These are phyloP conservation scores for Benincasa hispida DNA, from an alignment of 306 rosid genomes.

Conservation along the genomic window DNA sequence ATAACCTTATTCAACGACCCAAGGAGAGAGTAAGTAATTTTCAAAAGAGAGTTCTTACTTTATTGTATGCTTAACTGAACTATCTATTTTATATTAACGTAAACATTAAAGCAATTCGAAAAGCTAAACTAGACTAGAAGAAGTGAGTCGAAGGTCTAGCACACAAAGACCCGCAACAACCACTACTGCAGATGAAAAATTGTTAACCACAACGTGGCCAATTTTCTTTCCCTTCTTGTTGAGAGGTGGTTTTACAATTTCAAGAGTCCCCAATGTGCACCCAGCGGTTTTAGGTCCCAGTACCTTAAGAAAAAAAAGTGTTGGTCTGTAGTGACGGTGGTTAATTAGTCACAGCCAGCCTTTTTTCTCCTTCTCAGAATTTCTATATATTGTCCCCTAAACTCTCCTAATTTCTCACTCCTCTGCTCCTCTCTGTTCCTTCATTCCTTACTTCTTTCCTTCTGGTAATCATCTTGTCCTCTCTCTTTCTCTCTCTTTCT, in stretches of 20 bases:
- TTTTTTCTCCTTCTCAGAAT: background rate
- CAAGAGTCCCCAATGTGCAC: background rate
- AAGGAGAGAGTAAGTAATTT: no score
- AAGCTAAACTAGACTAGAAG: no score
- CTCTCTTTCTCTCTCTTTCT: constrained; percentile 6
- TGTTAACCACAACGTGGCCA: no score
- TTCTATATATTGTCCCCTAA: constrained; percentile 36
- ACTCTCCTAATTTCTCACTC: constrained; percentile 23
- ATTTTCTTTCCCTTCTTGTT: no score
- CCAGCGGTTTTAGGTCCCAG: constrained; percentile 19
- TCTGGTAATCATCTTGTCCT: constrained; percentile 27
- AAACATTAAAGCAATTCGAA: no score
- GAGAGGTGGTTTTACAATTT: background rate
- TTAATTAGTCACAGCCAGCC: constrained; percentile 9
- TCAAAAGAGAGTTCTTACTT: no score
- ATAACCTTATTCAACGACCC: no score
- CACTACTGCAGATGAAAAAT: no score
- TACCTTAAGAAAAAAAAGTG: constrained; percentile 20
- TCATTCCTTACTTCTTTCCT: constrained; percentile 3
- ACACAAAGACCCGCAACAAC: no score
- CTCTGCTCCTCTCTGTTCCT: constrained; percentile 13
- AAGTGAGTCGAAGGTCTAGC: no score
- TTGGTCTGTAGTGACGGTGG: constrained; percentile 19
- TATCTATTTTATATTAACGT: no score
- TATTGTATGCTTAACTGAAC: no score